Evolutionary conservation across 306 rosid genomes (phyloP), one percentile per base, ranked within the genome.

Genomic region (Purshia tridentata): DNA sequence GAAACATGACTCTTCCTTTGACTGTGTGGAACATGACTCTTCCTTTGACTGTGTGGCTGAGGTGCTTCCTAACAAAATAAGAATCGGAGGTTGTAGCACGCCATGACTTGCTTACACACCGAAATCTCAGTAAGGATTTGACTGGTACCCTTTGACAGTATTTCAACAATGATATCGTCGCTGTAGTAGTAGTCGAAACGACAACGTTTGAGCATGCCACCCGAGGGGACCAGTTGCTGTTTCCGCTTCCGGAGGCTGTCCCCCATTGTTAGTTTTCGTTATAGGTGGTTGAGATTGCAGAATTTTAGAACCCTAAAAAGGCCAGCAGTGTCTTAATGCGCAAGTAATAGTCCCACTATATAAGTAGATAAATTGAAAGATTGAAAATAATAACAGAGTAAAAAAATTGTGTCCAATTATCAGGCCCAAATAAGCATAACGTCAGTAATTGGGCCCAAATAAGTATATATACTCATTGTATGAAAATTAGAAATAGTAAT

Each of bases 71-170:
- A 55, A 68, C 48, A 55, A 68, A 37, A 9, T 68, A 60, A 10
- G 59, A 42, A 42, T 51, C 59, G 4, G 60, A n/a, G 47, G 50
- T 68, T 18, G 50, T 13, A 5, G 72, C 4, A n/a, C 47, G 60
- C 72, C 72, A 50, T 16, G 72, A 15, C 72, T 19, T 68, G 60
- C 48, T 50, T 54, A 68, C 72, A 41, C 72, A 50, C 9, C 59
- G 35, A 14, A 67, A 68, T 68, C 16, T 47, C 15, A 68, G 23
- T 9, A 68, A 41, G 54, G 16, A 49, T 50, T 50, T 68, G 29
- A 35, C 58, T 4, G 72, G 72, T 1, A 68, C 60, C 4, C 60
- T 35, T 35, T 9, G 72, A 19, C 22, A 68, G 72, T 16, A 68
- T 68, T 3, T 68, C 72, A 13, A 35, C 9, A 9, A 68, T 40